phyloP scores from a whole-genome alignment of 2,329 filamentous ascomycete species.

The Myriosclerotinia curreyana region DNA sequence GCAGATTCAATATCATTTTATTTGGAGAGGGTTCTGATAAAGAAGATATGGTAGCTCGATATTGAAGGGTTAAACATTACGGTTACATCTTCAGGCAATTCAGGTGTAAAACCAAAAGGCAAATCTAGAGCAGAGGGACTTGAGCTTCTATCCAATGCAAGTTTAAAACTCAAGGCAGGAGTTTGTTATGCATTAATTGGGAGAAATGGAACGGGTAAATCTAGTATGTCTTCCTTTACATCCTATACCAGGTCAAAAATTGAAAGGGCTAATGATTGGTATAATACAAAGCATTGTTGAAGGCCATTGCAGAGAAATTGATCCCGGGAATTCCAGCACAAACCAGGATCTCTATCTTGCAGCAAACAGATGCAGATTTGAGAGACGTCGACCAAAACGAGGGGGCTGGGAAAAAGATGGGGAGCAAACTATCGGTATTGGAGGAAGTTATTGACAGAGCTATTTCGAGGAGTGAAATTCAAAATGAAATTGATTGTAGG shows the following conservation, averaged over 20 bases:
- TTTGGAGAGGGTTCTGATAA: constrained; percentile 12
- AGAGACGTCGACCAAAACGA: constrained; percentile 40
- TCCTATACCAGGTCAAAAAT: constrained; percentile 2
- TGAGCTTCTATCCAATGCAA: constrained; percentile 70
- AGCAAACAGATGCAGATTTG: constrained; percentile 54
- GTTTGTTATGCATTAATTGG: constrained; percentile 75
- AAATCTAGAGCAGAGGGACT: constrained; percentile 50
- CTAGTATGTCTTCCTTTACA: constrained; percentile 51
- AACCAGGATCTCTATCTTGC: constrained; percentile 63
- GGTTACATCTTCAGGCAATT: constrained; percentile 47
- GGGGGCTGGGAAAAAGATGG: constrained; percentile 24
- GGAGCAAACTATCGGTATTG: constrained; percentile 51
- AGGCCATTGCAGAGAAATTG: constrained; percentile 72
- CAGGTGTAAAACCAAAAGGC: constrained; percentile 48
- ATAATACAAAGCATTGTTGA: constrained; percentile 57
- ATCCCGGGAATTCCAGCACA: constrained; percentile 71
- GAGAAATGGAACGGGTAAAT: constrained; percentile 80
- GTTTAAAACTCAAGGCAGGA: constrained; percentile 68
- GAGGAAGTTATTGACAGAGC: constrained; percentile 65
- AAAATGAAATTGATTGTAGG: constrained; percentile 59
- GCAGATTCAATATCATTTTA: not conserved
- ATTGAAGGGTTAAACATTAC: constrained; percentile 71
- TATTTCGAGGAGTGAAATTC: constrained; percentile 54
- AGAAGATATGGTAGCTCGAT: constrained; percentile 51
- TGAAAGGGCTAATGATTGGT: constrained; percentile 6